A percentile compares a stretch with the other conserved stretches of the same genome.
Evolutionary conservation across 768 basidiomycete genomes (phyloP).

Genomic region (Rhizopogon rudus): DNA sequence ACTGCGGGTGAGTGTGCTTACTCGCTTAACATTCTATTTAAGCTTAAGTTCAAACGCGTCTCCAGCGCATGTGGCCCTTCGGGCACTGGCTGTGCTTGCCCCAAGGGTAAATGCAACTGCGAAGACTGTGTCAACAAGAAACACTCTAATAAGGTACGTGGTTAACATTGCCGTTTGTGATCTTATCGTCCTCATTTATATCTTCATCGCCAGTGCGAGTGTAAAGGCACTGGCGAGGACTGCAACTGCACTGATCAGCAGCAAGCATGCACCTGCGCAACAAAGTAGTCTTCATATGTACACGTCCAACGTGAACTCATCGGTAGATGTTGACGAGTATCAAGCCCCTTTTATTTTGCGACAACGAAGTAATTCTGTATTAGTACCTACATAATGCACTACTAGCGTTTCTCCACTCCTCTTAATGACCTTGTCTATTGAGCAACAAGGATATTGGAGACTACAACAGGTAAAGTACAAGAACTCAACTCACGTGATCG

Average conservation of each 20-base stretch:
- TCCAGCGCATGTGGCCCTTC: conserved; percentile 25
- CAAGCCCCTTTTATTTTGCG: neutral
- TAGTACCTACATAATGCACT: neutral
- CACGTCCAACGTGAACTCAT: neutral
- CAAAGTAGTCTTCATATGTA: conserved; percentile 4
- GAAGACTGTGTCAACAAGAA: conserved; percentile 23
- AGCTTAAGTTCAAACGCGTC: neutral
- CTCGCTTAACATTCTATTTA: neutral
- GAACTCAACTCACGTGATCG: conserved; percentile 6
- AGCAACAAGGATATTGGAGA: no score
- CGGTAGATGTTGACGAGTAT: neutral
- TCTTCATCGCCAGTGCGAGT: conserved; percentile 13
- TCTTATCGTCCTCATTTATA: no score
- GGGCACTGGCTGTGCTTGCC: conserved; percentile 27
- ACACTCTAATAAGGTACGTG: conserved; percentile 17
- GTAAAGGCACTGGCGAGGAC: conserved; percentile 11
- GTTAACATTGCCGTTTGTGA: neutral
- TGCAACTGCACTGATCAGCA: conserved; percentile 15
- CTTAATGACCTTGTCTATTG: neutral
- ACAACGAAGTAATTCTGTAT: neutral
- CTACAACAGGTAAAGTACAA: conserved; percentile 3
- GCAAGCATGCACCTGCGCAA: conserved; percentile 12
- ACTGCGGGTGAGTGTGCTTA: conserved; percentile 19
- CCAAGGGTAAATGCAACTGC: conserved; percentile 27
- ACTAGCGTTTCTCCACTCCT: neutral